Evolutionary conservation across 1,284 basidiomycete species (phyloP), one percentile per base, ranked within the genome.

Genomic region (Termitomyces sp.): DNA sequence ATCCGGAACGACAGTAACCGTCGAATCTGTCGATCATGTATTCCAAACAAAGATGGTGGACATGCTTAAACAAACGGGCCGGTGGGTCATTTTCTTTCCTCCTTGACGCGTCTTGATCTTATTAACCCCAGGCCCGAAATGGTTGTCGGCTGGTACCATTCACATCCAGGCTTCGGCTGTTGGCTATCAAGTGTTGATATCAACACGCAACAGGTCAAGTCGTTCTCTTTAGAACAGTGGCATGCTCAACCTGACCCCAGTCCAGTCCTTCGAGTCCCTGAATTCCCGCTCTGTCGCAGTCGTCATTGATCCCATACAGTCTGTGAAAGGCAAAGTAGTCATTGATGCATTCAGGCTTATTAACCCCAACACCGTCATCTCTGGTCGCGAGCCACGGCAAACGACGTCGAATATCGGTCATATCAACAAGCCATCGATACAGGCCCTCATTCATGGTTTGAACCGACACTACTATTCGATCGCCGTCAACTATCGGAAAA

Each of bases 91-190:
- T 34, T 5, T 36, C 33, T 58, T 58, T 36, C 26, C 36, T 33
- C 13, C 17, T 34, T 33, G n/a, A 51, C 54, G 38, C 54, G 21
- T 49, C 49, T 30, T 52, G 19, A 52, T 6, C 24, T 40, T 42
- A 58, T 41, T 40, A 6, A 39, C 53, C 28, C n/a, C 66, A 95
- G 95, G 64, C 93, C 96, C 47, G 97, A 99, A 76, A 94, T 91
- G 86, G 97, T 99, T 9, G 97, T 99, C 0, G 97, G 97, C 7
- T 99, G 97, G 97, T 99, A 99, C 70, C 97, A 99, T 73, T 99
- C 97, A 47, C 97, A 99, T 77, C 97, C 97, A 52, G 97, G 97
- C 30, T 99, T 99, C 70, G 97, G 97, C 5, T 99, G 97, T 73
- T 99, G 97, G 97, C 77, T 99, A 39, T 97, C 94, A 49, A 95